phyloP scores from a whole-genome alignment of 1,284 basidiomycete genomes.

The Sporisorium sorghi region DNA sequence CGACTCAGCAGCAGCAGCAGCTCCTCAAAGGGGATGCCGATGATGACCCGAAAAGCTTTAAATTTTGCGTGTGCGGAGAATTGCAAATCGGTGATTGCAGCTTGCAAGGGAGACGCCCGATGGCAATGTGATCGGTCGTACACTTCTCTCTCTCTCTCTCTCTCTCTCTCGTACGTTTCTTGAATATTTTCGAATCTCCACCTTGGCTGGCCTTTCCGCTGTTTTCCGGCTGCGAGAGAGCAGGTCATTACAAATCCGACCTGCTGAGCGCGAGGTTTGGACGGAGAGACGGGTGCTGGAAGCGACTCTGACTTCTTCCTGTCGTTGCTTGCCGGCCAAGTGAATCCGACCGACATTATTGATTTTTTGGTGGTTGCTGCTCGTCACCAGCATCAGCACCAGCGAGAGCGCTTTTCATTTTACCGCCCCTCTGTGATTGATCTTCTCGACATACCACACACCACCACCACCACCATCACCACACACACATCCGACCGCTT shows the following conservation, averaged over 20 bases:
- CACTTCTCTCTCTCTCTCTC: not conserved
- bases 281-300: not conserved
- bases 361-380: slow-evolving; percentile 10
- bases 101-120: slow-evolving; percentile 1
- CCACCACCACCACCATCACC: slow-evolving; percentile 4
- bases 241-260: slow-evolving; percentile 33
- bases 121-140: slow-evolving; percentile 19
- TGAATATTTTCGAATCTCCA: not conserved
- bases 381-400: slow-evolving; percentile 16
- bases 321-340: slow-evolving; percentile 8
- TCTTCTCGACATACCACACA: no score
- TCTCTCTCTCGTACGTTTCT: slow-evolving; percentile 15
- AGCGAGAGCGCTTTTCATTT: no score
- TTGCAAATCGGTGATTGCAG: not conserved
- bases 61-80: not conserved
- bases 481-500: slow-evolving; percentile 15
- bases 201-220: slow-evolving; percentile 14
- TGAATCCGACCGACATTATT: slow-evolving; percentile 18
- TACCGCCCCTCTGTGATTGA: slow-evolving; percentile 8
- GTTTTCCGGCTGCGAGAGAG: slow-evolving; percentile 18
- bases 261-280: not conserved
- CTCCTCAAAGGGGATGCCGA: no score
- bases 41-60: not conserved
- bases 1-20: no score
- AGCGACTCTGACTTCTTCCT: not conserved